A percentile compares a stretch with the other conserved stretches of the same genome.
These are phyloP conservation scores for Starmerella kuoi DNA, from an alignment of 805 yeast genomes.

Conservation along the genomic window DNA sequence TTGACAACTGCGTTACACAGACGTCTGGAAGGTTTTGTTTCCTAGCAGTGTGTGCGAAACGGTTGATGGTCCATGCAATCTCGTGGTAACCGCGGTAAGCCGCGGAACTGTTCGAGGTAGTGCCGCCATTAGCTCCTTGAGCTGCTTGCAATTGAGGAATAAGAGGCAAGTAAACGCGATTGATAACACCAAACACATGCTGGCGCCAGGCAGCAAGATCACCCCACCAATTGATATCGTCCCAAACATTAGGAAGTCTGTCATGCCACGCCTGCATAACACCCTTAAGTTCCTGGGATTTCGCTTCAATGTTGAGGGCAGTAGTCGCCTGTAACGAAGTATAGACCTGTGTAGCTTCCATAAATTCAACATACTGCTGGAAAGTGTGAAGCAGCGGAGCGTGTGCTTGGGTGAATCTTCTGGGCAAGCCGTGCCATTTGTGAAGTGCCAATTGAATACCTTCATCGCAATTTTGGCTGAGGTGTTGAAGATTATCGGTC, in stretches of 20 bases:
- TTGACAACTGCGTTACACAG: slow-evolving; percentile 80
- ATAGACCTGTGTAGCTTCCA: slow-evolving; percentile 94
- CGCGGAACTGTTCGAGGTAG: slow-evolving; percentile 60
- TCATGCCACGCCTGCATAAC: slow-evolving; percentile 97
- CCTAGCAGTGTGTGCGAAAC: slow-evolving; percentile 97
- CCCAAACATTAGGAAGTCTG: slow-evolving; percentile 92
- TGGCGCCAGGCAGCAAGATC: slow-evolving; percentile 98
- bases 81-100: slow-evolving; percentile 98
- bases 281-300: slow-evolving; percentile 87
- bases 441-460: slow-evolving; percentile 86
- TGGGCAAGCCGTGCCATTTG: slow-evolving; percentile 86
- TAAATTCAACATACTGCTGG: slow-evolving; percentile 93
- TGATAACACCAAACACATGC: slow-evolving; percentile 92
- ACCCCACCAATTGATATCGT: slow-evolving; percentile 94
- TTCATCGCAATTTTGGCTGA: slow-evolving; percentile 81
- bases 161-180: slow-evolving; percentile 85
- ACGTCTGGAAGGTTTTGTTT: slow-evolving; percentile 96
- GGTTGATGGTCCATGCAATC: slow-evolving; percentile 95
- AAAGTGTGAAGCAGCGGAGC: slow-evolving; percentile 81
- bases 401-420: slow-evolving; percentile 58
- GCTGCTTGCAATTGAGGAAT: slow-evolving; percentile 69
- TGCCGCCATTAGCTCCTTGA: slow-evolving; percentile 36
- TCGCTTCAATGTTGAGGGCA: slow-evolving; percentile 80
- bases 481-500: slow-evolving; percentile 71
- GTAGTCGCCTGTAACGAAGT: slow-evolving; percentile 78